Percentiles rank a stretch among this genome's conserved stretches.
Evolutionary conservation across 176 grass and related monocot species (phyloP).

Genomic region (Oropetium thomaeum): DNA sequence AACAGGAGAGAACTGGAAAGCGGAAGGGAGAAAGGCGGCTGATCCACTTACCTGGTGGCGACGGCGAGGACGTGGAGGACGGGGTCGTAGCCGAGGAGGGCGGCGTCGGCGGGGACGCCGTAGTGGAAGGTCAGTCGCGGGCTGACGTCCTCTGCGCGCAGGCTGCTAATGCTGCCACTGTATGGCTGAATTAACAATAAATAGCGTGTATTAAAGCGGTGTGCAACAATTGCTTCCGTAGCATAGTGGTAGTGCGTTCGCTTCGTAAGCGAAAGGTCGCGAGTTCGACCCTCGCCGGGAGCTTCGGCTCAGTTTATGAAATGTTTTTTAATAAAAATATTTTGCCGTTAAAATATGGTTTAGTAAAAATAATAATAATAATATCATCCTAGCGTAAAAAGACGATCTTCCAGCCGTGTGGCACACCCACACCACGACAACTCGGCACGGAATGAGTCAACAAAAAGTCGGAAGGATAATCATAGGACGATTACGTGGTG

Average conservation of each 20-base stretch:
- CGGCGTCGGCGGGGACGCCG: conserved; percentile 67
- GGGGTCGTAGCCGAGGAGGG: conserved; percentile 70
- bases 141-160: conserved; percentile 76
- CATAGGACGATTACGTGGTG: not conserved
- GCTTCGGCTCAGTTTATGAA: no score
- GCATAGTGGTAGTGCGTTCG: conserved; percentile 77
- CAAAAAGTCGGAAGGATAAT: not conserved
- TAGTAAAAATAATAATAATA: no score
- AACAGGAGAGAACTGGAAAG: not conserved
- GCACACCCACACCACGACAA: not conserved
- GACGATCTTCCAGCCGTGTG: no score
- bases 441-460: not conserved
- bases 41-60: conserved; percentile 54
- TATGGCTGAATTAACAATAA: not conserved
- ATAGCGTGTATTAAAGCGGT: no score
- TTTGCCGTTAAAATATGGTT: no score
- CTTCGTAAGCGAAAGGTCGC: conserved; percentile 96
- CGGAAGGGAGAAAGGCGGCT: not conserved
- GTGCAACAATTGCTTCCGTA: conserved; percentile 31
- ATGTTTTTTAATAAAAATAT: no score
- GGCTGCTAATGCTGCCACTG: conserved; percentile 18
- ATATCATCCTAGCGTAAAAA: no score
- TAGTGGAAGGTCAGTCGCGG: conserved; percentile 78
- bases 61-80: conserved; percentile 67
- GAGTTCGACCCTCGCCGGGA: conserved; percentile 90